Evolutionary conservation across 768 basidiomycete genomes (phyloP).

Genomic region (Lactifluus hygrophoroides): DNA sequence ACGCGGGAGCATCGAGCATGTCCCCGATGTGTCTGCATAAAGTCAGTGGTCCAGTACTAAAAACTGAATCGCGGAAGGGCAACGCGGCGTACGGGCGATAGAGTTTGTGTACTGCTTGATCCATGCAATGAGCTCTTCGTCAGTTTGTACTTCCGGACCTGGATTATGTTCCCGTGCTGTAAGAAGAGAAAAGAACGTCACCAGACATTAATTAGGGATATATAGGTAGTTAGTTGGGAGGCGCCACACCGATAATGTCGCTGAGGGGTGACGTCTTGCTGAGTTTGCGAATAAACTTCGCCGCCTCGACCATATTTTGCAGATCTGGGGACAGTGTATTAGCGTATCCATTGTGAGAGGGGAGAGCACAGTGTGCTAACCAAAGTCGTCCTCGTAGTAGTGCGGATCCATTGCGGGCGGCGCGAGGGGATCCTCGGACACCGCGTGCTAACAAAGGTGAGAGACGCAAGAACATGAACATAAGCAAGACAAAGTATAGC

Average conservation of each 20-base stretch:
- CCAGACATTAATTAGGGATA: background rate
- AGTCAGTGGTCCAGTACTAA: background rate
- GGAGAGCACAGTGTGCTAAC: slow-evolving; percentile 6
- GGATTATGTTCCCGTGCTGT: slow-evolving; percentile 28
- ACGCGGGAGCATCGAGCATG: slow-evolving; percentile 48
- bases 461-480: no score
- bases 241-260: slow-evolving; percentile 21
- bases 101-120: background rate
- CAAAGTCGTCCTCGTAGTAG: slow-evolving; percentile 29
- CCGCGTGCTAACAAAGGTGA: slow-evolving; percentile 24
- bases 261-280: slow-evolving; percentile 23
- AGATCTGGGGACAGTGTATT: slow-evolving; percentile 21
- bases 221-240: no score
- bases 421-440: slow-evolving; percentile 24
- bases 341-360: background rate
- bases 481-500: background rate
- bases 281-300: slow-evolving; percentile 26
- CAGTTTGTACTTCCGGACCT: slow-evolving; percentile 25
- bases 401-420: slow-evolving; percentile 28
- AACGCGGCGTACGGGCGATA: slow-evolving; percentile 11
- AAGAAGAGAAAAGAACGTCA: background rate
- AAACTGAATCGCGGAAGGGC: slow-evolving; percentile 19
- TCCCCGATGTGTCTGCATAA: slow-evolving; percentile 36
- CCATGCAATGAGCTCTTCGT: slow-evolving; percentile 24
- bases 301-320: slow-evolving; percentile 25